Conservation (phyloP, 2,329 filamentous ascomycete genomes). For the Colletotrichum falcatum region DNA sequence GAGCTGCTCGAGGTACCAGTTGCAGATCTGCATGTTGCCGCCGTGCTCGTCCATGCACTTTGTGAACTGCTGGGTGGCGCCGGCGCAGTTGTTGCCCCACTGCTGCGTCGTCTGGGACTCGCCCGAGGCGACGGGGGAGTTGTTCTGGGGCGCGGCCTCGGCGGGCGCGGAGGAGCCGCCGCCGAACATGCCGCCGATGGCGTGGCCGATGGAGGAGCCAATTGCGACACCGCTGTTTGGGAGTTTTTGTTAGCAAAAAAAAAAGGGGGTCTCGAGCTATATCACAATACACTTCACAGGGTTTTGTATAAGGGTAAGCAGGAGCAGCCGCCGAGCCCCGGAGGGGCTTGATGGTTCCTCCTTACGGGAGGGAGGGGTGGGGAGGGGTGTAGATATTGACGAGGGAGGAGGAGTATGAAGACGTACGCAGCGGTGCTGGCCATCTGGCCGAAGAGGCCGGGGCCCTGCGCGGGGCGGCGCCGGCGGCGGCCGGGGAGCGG, state of each 20-base stretch:
- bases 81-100: conserved; percentile 75
- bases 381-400: background rate
- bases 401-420: background rate
- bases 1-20: conserved; percentile 98
- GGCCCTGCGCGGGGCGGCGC: conserved; percentile 72
- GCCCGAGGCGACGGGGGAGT: conserved; percentile 55
- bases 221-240: conserved; percentile 88
- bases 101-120: conserved; percentile 62
- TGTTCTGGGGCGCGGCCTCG: conserved; percentile 56
- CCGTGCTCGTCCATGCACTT: conserved; percentile 96
- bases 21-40: conserved; percentile 95
- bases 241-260: conserved; percentile 10
- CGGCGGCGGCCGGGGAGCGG: conserved; percentile 53
- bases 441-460: conserved; percentile 96
- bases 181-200: conserved; percentile 91
- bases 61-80: conserved; percentile 86
- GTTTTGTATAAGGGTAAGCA: background rate
- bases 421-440: conserved; percentile 97
- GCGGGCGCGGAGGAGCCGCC: conserved; percentile 69
- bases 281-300: conserved; percentile 10
- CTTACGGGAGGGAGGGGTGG: too few species aligned
- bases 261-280: background rate
- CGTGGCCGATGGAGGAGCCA: conserved; percentile 94
- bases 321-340: background rate
- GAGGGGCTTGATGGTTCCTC: background rate